Evolutionary conservation across 768 basidiomycete species (phyloP).

Genomic region (Auricularia heimuer): DNA sequence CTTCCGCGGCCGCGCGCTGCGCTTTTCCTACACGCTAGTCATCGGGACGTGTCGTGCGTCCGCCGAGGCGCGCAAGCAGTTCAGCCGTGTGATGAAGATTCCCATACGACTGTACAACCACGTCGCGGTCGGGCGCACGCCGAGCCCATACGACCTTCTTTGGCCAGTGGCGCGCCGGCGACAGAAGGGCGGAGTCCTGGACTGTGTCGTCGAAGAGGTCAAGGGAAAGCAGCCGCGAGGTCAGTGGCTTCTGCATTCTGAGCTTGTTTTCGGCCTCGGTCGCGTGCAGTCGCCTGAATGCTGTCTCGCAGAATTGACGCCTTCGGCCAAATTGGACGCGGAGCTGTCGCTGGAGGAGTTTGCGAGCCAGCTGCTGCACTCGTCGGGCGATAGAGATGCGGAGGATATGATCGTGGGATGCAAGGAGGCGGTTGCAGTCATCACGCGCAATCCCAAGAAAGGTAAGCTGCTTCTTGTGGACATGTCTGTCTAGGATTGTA

Average conservation of each 20-base stretch:
- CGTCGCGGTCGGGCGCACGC: conserved; percentile 51
- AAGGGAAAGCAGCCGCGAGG: conserved; percentile 3
- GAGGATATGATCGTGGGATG: conserved; percentile 30
- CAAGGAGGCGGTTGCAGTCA: conserved; percentile 81
- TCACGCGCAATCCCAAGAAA: conserved; percentile 85
- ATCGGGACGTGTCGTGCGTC: conserved; percentile 71
- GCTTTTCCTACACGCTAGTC: conserved; percentile 84
- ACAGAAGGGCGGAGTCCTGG: conserved; percentile 13
- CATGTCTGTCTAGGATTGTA: not conserved
- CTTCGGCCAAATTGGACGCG: not conserved
- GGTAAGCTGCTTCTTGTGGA: conserved; percentile 32
- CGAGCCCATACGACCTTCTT: conserved; percentile 69
- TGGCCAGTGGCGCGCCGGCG: conserved; percentile 52
- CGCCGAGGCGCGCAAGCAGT: not conserved
- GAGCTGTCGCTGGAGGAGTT: not conserved
- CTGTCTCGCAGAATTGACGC: not conserved
- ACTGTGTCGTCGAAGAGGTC: conserved; percentile 20
- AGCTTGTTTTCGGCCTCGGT: no score
- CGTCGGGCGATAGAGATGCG: conserved; percentile 27
- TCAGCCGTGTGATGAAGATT: conserved; percentile 76
- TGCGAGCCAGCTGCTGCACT: not conserved
- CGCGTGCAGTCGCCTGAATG: no score
- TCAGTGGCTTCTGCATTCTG: not conserved
- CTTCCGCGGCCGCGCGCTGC: conserved; percentile 72
- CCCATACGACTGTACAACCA: conserved; percentile 88